Percentiles rank a stretch among this genome's conserved stretches.
phyloP scores from a whole-genome alignment of 768 basidiomycete genomes.

The Udeniomyces megalosporus region DNA sequence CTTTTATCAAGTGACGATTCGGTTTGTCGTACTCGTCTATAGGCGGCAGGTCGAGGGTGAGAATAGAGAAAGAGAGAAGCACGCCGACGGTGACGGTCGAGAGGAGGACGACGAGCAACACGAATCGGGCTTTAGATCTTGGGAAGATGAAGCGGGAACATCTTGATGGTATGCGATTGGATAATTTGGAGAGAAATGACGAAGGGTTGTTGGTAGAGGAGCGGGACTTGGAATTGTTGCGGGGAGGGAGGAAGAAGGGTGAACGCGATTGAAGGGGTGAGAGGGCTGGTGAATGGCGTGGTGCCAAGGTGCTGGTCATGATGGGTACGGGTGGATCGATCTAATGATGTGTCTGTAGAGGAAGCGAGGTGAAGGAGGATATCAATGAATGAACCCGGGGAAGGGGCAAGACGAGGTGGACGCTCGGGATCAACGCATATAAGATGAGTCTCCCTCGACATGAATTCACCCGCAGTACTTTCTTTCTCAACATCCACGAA shows the following conservation, averaged over 20 bases:
- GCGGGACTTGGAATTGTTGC: background rate
- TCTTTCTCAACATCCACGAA: too few relatives aligned
- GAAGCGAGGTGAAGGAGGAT: too few relatives aligned
- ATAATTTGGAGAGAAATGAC: background rate
- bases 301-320: too few relatives aligned
- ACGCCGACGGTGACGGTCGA: background rate
- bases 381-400: too few relatives aligned
- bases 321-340: too few relatives aligned
- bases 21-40: conserved; percentile 10
- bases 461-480: too few relatives aligned
- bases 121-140: conserved; percentile 1
- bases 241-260: background rate
- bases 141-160: background rate
- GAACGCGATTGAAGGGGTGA: background rate
- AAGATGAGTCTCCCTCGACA: too few relatives aligned
- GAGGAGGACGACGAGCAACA: background rate
- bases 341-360: too few relatives aligned
- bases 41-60: conserved; percentile 5
- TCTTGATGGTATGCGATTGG: background rate
- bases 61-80: background rate
- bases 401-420: too few relatives aligned
- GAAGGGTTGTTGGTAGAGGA: background rate
- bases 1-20: background rate
- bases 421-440: too few relatives aligned
- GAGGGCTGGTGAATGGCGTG: background rate